Evolutionary conservation across 306 rosid genomes (phyloP), one percentile per base, ranked within the genome.

Genomic region (Cucurbita moschata): DNA sequence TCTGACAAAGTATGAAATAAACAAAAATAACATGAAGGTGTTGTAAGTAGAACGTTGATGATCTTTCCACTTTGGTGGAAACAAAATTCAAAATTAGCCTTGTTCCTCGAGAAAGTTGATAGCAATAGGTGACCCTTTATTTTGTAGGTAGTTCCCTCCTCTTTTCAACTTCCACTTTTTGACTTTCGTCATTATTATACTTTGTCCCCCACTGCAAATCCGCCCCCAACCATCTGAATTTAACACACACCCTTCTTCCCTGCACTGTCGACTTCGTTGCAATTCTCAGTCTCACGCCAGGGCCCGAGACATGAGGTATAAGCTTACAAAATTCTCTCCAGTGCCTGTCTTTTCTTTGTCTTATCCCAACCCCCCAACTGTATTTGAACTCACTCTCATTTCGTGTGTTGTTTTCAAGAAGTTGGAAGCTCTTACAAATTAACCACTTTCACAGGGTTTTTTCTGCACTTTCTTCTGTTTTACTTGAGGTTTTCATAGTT

Each of bases 81-180:
- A 52, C 18, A 72, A 15, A 44, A 23, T 42, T 56, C 40, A 56
- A 56, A 74, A 74, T 3, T 42, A 16, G 75, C 71, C 66, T 59
- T 75, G 76, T 85, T 85, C 43, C 51, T 71, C 77, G 67, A 86
- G 79, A 89, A 84, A 87, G 88, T 56, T 76, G 39, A 78, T 63
- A 71, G 88, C 84, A 79, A 86, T 79, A 71, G 80, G 84, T 73
- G 75, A 75, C 73, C 55, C 96, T 94, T 91, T 91, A 89, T 76
- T 91, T 94, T 86, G 92, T 82, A 90, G 82, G 13, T 77, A 79
- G 78, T 85, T 90, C 98, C 98, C 97, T 85, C 97, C 85, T 56
- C 47, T 60, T 87, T 87, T 85, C 46, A 75, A 87, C 86, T 57
- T 72, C 54, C 76, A 86, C 90, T 77, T 81, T 75, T 88, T 89